Percentiles rank a stretch among this genome's conserved stretches.
Evolutionary conservation across 2,329 filamentous ascomycete species (phyloP).

Genomic region (Aspergillus fumigatiaffinis): DNA sequence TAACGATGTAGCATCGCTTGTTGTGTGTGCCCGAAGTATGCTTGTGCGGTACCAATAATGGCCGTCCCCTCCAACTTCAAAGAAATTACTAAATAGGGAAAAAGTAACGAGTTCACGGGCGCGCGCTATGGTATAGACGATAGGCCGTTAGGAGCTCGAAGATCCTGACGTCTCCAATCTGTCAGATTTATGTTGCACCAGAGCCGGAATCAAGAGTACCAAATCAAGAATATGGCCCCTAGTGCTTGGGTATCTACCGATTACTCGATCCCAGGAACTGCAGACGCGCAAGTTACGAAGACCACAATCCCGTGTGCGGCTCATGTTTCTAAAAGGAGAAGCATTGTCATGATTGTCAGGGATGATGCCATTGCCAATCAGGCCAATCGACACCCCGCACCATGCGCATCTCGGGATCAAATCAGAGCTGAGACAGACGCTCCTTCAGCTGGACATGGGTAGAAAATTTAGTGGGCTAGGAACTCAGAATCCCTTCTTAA

Average conservation of each 20-base stretch:
- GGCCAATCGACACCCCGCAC: constrained; percentile 9
- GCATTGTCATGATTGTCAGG: constrained; percentile 1
- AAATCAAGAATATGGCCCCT: not conserved
- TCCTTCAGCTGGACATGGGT: constrained; percentile 15
- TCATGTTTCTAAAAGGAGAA: constrained; percentile 4
- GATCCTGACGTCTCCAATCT: not conserved
- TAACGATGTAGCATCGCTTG: not conserved
- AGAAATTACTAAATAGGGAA: not conserved
- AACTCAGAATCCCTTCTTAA: not conserved
- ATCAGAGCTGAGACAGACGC: constrained; percentile 3
- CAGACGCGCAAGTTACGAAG: not conserved
- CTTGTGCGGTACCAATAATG: not conserved
- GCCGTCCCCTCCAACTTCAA: not conserved
- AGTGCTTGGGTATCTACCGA: constrained; percentile 1
- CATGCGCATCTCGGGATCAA: constrained; percentile 6
- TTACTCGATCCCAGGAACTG: not conserved
- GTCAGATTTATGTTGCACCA: not conserved
- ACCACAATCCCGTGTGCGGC: not conserved
- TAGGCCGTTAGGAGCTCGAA: not conserved
- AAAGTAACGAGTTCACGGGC: not conserved
- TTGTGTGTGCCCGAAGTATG: not conserved
- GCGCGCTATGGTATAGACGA: not conserved
- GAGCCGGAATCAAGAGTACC: not conserved
- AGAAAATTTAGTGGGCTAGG: constrained; percentile 2
- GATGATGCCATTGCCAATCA: constrained; percentile 4